Evolutionary conservation across 1,139 yeast species (phyloP), one percentile per base, ranked within the genome.

Genomic region (Kodamaea derodonti): DNA sequence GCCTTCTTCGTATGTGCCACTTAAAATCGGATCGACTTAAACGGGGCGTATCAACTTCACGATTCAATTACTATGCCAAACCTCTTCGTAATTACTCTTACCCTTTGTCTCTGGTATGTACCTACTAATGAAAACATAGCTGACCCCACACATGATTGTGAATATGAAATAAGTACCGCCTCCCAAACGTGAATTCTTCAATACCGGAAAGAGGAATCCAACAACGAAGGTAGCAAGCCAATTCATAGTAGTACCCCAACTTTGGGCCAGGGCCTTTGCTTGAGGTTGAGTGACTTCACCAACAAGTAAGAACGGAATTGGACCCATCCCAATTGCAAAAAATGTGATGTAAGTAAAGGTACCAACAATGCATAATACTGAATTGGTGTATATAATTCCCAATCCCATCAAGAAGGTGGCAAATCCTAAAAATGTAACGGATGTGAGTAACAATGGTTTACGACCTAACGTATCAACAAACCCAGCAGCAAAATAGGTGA

Each of bases 301-400:
- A n/a, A 92, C 83, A 39, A 90, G 62, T 45, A 90, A 63, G 60
- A 90, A 90, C 23, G 98, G 97, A 34, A 92, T 86, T 11, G 98
- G 97, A 0, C 98, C 98, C 41, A 88, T 58, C 0, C 98, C 98
- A 31, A 84, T 63, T 0, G 97, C 97, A 63, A 90, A 92, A 27
- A 87, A 76, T 0, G 83, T 77, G 32, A 90, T 88, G 55, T 86
- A 88, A 2, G 75, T 57, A 38, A 85, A 75, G 0, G 90, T 81
- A 2, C 92, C 80, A 0, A 74, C 36, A 1, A 86, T 79, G 1
- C 94, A 73, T 12, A 84, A 45, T 0, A 67, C 22, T 0, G 87
- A 66, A 41, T 63, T 64, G 7, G 68, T 59, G 24, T 58, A 48
- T 7, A 76, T 58, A 30, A 87, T 80, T 3, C 95, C 94, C 15